Conservation (phyloP, 805 yeast genomes). For the Danielozyma ontarioensis region DNA sequence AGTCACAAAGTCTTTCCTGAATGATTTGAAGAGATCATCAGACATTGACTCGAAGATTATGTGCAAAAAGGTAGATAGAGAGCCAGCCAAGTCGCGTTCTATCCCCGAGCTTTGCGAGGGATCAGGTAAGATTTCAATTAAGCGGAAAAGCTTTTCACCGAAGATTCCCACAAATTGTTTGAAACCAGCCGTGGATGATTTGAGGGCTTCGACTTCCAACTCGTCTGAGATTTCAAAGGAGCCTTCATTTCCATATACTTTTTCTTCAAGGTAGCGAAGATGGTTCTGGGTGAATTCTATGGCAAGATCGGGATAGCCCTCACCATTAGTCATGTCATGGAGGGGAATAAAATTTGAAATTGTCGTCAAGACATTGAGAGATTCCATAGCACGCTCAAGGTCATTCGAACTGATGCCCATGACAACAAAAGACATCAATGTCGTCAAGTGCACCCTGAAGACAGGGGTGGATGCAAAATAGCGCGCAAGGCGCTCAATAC, state of each 20-base stretch:
- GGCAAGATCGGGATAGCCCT: slow-evolving; percentile 32
- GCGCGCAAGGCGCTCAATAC: slow-evolving; percentile 60
- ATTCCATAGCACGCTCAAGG: slow-evolving; percentile 60
- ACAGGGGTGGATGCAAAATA: slow-evolving; percentile 58
- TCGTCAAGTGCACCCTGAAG: slow-evolving; percentile 73
- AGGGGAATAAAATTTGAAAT: slow-evolving; percentile 72
- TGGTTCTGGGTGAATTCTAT: slow-evolving; percentile 63
- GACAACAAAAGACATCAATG: slow-evolving; percentile 61
- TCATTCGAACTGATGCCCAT: slow-evolving; percentile 91
- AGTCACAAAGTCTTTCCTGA: slow-evolving; percentile 46
- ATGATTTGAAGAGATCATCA: slow-evolving; percentile 44
- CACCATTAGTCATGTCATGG: slow-evolving; percentile 47
- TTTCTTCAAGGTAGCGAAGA: slow-evolving; percentile 46
- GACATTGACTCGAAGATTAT: slow-evolving; percentile 52
- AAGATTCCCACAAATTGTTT: slow-evolving; percentile 53
- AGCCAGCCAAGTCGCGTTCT: slow-evolving; percentile 41
- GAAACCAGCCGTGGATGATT: slow-evolving; percentile 71
- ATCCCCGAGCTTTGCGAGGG: slow-evolving; percentile 45
- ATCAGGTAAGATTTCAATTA: slow-evolving; percentile 68
- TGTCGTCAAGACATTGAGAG: slow-evolving; percentile 65
- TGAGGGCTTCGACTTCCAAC: slow-evolving; percentile 51
- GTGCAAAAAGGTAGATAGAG: slow-evolving; percentile 32
- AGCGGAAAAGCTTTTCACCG: slow-evolving; percentile 51
- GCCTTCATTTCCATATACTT: slow-evolving; percentile 23
- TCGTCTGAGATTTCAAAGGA: slow-evolving; percentile 39